Evolutionary conservation across 768 basidiomycete genomes (phyloP), one percentile per base, ranked within the genome.

Genomic region (Suillus luteus): DNA sequence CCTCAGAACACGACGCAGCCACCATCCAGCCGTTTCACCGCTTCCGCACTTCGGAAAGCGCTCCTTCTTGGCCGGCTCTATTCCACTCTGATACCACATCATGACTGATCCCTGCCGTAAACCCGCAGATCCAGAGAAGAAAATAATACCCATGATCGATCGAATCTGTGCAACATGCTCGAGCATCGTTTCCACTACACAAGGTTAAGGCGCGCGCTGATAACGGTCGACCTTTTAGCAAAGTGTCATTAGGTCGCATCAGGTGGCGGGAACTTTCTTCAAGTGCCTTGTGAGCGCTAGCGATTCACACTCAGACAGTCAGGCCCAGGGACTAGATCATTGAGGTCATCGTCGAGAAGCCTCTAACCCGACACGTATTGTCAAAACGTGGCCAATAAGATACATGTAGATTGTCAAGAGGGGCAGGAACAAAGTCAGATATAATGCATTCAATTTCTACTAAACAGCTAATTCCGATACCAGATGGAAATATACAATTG

Each of bases 1-100:
- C 66, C 24, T 65, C 65, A 54, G 68, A 61, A 64, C 64, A 31
- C 62, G 62, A 66, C 62, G 65, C 64, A 55, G 65, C 65, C 63
- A 62, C 49, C 55, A 59, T 27, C 60, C 60, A 37, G 54, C 51
- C 33, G 24, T 37, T 55, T 58, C 17, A 31, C 49, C 49, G 55
- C 46, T 61, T 61, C 49, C 27, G 49, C 33, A 33, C 54, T 27
- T 33, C 35, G 46, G 60, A 61, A 60, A 60, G 38, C 24, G 22
- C 24, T 61, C 31, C 31, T 61, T 61, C 60, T 37, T 55, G 37
- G 15, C 67, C 51, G 57, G 64, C 55, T 43, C 41, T 60, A 58
- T 59, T 63, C 64, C 55, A 24, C 57, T 58, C 31, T 54, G 44
- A 52, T 60, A 60, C 22, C 43, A 41, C 43, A 54, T 62, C 64